phyloP scores from a whole-genome alignment of 169 alveolate genomes.

The Eimeria necatrix region DNA sequence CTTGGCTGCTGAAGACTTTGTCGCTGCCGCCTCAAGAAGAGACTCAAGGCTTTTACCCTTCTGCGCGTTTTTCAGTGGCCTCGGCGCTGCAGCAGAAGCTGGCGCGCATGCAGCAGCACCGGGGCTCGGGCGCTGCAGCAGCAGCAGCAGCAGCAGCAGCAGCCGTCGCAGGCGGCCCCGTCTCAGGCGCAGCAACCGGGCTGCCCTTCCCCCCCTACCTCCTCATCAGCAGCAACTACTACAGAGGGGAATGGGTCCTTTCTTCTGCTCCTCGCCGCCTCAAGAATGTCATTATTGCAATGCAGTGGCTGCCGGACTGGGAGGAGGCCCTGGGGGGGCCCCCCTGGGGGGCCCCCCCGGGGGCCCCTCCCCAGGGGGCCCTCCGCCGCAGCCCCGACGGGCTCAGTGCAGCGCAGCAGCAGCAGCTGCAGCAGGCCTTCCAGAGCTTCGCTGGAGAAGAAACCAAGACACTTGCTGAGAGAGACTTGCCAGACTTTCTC shows the following conservation, averaged over 20 bases:
- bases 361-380: not conserved
- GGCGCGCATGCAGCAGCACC: conserved; percentile 44
- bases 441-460: conserved; percentile 89
- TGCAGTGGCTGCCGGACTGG: conserved; percentile 82
- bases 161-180: not conserved
- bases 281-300: conserved; percentile 73
- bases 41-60: conserved; percentile 72
- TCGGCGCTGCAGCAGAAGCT: conserved; percentile 73
- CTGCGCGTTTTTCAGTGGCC: conserved; percentile 40
- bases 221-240: conserved; percentile 53
- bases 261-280: conserved; percentile 53
- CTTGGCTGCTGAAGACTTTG: conserved; percentile 72
- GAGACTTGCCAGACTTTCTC: conserved; percentile 66
- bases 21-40: conserved; percentile 41
- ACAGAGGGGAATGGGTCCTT: conserved; percentile 37
- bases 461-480: conserved; percentile 80
- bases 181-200: conserved; percentile 36
- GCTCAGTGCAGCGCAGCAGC: conserved; percentile 84
- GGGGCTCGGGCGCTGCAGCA: not conserved
- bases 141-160: conserved; percentile 59
- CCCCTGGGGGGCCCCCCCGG: not conserved
- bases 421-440: conserved; percentile 91
- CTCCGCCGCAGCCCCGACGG: not conserved
- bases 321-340: not conserved
- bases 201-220: conserved; percentile 75